Conservation (phyloP, 2,329 filamentous ascomycete species). For the Colletotrichum agaves region DNA sequence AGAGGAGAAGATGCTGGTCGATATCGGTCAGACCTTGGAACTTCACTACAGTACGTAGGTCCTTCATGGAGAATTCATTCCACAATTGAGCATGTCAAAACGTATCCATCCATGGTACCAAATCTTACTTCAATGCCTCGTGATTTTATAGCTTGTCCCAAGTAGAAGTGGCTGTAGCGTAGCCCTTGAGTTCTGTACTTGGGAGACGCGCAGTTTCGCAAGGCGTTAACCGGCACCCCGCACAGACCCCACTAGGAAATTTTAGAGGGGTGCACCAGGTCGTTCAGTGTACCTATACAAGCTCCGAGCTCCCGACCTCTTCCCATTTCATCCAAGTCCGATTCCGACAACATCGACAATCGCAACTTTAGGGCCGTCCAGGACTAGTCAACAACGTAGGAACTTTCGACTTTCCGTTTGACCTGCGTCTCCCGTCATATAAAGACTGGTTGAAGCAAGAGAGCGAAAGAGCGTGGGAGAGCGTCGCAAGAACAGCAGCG, state of each 20-base stretch:
- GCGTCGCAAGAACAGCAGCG: too few species aligned
- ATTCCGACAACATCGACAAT: neutral
- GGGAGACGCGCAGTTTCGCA: too few species aligned
- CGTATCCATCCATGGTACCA: too few species aligned
- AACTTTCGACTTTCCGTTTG: too few species aligned
- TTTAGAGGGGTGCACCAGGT: constrained; percentile 5
- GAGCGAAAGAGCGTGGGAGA: too few species aligned
- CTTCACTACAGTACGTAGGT: constrained; percentile 15
- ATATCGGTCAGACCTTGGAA: neutral
- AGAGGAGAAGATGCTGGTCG: neutral
- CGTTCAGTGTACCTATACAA: too few species aligned
- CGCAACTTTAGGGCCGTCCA: neutral
- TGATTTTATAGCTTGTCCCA: too few species aligned
- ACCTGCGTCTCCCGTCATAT: too few species aligned
- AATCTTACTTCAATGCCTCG: too few species aligned
- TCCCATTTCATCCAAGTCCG: neutral
- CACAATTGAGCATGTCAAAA: neutral
- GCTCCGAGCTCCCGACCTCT: constrained; percentile 1
- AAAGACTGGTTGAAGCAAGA: too few species aligned
- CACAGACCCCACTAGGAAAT: constrained; percentile 35
- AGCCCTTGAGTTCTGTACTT: too few species aligned
- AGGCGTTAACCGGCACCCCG: constrained; percentile 3
- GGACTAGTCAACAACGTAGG: too few species aligned
- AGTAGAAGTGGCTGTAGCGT: neutral
- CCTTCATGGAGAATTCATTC: neutral